Base-by-base conservation (phyloP, 1,139 yeast species). In the Zygotorulaspora mrakii region DNA sequence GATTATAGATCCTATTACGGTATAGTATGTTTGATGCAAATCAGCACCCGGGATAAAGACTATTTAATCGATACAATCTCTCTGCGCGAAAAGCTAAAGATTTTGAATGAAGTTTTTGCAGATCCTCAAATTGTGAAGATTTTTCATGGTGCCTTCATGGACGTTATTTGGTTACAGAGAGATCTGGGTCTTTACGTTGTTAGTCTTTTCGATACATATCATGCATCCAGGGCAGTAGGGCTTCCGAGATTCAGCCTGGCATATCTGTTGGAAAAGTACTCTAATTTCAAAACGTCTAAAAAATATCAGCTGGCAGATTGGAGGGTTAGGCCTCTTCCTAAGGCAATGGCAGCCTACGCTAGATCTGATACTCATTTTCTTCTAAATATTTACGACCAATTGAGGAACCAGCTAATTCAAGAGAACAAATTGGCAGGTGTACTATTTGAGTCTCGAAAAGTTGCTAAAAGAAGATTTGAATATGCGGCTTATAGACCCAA, bases 281-380 rank as follows among this genome's bases (percentile, higher is more conserved):
- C 94, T 6, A 73, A 77, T 37, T 91, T 91, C 64, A 80, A 79
- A 51, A 89, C 98, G 0, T 85, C 96, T 6, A 94, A 94, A 57
- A 85, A 89, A 63, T 94, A 89, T 62, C 99, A 94, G 64, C 67
- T 91, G 48, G 95, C 97, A 0, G 99, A 91, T 63, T 91, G 99
- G 99, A 76, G 99, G 62, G 67, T 82, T 4, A 73, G 99, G 52
- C 98, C 99, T 0, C 67, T 91, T 39, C 76, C 87, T 3, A 62
- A 69, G 10, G 80, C 87, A 27, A 83, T 91, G 94, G 63, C 72
- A 47, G 77, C 84, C 14, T 91, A 91, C 62, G 99, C 99, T 0
- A 74, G 95, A 50, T 85, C 96, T 0, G 99, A 91, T 64, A 91
- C 98, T 0, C 99, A 91, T 61, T 91, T 88, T 55, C 65, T 91